phyloP scores from a whole-genome alignment of 2,329 filamentous ascomycete species.

The Diaporthe nobilis region DNA sequence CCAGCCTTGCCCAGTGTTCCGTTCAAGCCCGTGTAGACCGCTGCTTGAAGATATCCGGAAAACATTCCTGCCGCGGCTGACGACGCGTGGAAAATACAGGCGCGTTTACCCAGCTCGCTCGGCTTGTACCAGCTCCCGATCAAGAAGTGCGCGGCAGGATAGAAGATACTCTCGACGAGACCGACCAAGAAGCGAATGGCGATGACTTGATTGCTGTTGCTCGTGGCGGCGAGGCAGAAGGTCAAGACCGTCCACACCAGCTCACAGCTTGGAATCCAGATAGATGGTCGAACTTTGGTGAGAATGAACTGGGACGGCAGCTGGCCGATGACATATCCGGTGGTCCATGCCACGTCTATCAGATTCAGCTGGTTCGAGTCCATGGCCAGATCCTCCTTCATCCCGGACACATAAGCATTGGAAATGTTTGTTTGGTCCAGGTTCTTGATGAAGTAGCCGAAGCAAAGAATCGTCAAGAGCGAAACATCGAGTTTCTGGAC shows the following conservation, averaged over 20 bases:
- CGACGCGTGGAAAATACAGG: conserved; percentile 57
- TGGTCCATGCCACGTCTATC: conserved; percentile 67
- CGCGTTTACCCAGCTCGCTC: conserved; percentile 58
- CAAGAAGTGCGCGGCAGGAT: conserved; percentile 55
- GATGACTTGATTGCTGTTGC: conserved; percentile 55
- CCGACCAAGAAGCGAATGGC: conserved; percentile 61
- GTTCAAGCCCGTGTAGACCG: conserved; percentile 56
- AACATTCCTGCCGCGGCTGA: conserved; percentile 57
- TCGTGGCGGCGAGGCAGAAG: conserved; percentile 55
- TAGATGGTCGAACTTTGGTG: conserved; percentile 58
- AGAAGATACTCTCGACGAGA: conserved; percentile 55
- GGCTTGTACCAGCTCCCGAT: conserved; percentile 62
- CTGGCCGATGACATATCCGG: conserved; percentile 70
- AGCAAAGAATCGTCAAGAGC: conserved; percentile 53
- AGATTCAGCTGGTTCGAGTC: conserved; percentile 70
- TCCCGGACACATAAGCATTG: conserved; percentile 57
- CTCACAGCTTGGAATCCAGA: conserved; percentile 58
- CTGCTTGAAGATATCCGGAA: conserved; percentile 59
- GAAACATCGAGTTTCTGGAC: conserved; percentile 53
- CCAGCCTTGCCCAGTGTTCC: conserved; percentile 54
- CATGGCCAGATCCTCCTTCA: conserved; percentile 67
- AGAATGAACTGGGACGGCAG: conserved; percentile 57
- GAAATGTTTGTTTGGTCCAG: conserved; percentile 51
- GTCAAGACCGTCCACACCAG: conserved; percentile 53
- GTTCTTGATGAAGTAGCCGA: conserved; percentile 57